phyloP scores from a whole-genome alignment of 2,329 filamentous ascomycete species.

The Fusarium sp. region DNA sequence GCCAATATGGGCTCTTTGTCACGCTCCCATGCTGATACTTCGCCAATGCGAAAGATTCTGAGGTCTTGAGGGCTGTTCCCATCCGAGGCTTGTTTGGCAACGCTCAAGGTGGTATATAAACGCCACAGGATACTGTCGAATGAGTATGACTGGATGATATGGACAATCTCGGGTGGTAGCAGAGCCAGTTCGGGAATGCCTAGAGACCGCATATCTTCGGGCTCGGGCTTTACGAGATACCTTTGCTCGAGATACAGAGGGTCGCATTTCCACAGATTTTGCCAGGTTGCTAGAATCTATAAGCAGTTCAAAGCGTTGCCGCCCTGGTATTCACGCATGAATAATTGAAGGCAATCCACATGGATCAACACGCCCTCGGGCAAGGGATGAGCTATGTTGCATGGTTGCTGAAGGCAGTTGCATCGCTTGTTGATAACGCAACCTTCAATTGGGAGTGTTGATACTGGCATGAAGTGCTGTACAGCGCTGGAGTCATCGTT shows the following conservation, averaged over 20 bases:
- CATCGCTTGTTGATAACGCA: not conserved
- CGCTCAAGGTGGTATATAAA: not conserved
- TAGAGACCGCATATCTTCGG: not conserved
- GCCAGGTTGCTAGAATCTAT: not conserved
- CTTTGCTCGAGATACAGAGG: not conserved
- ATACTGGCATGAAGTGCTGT: not conserved
- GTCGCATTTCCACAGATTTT: not conserved
- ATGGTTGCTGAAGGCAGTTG: not conserved
- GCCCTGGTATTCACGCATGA: not conserved
- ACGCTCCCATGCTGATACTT: not conserved
- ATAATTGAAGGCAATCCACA: not conserved
- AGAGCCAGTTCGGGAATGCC: not conserved
- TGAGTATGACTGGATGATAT: not conserved
- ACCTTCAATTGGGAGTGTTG: not conserved
- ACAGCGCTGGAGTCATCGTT: constrained; percentile 8
- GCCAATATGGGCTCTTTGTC: not conserved
- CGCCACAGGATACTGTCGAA: not conserved
- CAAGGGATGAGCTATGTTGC: not conserved
- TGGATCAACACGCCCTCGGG: not conserved
- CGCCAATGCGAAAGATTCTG: not conserved
- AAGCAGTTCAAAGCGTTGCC: not conserved
- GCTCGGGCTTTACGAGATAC: not conserved
- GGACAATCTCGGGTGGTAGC: not conserved
- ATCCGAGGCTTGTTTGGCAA: not conserved
- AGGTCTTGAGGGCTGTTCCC: not conserved